Conservation (phyloP, 176 grass and related monocot genomes). For the Avena atlantica region DNA sequence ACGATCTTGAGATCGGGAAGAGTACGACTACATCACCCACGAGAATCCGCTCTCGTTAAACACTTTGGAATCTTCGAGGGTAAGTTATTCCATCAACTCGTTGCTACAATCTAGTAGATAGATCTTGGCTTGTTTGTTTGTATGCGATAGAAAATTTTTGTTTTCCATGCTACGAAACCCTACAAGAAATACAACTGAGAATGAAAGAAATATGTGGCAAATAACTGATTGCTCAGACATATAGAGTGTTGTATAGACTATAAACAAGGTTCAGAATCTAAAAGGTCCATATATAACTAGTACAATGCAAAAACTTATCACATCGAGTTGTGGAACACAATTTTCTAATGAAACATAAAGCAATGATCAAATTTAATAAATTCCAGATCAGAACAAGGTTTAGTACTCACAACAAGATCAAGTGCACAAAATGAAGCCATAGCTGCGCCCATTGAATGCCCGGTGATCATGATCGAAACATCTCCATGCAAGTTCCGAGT, state of each 20-base stretch:
- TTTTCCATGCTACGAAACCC: no score
- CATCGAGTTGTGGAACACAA: neutral
- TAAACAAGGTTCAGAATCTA: neutral
- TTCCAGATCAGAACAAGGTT: constrained; percentile 26
- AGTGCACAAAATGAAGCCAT: constrained; percentile 98
- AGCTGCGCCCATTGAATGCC: constrained; percentile 95
- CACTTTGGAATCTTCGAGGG: no score
- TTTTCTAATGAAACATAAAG: neutral
- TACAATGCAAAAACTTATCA: neutral
- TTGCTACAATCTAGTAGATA: no score
- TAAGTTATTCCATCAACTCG: no score
- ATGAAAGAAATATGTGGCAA: neutral
- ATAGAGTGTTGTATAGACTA: neutral
- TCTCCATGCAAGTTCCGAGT: constrained; percentile 68
- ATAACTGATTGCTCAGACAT: neutral
- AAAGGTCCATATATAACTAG: neutral
- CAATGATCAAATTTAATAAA: neutral
- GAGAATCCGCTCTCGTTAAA: no score
- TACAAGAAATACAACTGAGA: constrained; percentile 27
- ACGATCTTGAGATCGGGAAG: no score
- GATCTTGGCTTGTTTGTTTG: no score
- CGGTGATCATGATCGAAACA: constrained; percentile 73
- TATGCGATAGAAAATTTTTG: no score
- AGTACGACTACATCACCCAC: no score
- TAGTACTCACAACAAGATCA: constrained; percentile 85